Evolutionary conservation across 352 stramenopile species (phyloP).

Genomic region (Phytophthora sp.): DNA sequence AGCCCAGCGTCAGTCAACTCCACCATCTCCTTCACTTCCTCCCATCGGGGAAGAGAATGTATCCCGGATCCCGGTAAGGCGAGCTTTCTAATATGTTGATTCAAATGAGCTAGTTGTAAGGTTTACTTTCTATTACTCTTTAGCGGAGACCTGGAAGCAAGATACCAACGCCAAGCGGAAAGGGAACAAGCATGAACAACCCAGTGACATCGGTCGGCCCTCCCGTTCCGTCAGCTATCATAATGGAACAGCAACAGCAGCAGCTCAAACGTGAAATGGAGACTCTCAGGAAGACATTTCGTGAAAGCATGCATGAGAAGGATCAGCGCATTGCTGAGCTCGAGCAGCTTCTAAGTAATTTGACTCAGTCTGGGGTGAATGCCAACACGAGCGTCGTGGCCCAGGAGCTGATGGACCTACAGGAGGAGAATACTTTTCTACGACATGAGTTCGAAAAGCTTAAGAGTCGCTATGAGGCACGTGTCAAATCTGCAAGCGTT

Average conservation of each 20-base stretch:
- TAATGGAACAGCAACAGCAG: constrained; percentile 28
- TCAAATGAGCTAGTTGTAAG: not conserved
- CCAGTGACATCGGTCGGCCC: not conserved
- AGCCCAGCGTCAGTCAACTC: not conserved
- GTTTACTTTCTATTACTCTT: not conserved
- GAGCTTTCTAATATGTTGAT: not conserved
- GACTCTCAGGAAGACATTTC: constrained; percentile 51
- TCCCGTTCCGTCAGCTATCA: constrained; percentile 12
- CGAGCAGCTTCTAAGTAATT: constrained; percentile 21
- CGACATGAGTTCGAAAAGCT: constrained; percentile 73
- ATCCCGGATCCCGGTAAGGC: constrained; percentile 46
- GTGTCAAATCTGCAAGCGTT: constrained; percentile 3
- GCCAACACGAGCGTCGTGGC: constrained; percentile 12
- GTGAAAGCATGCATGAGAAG: constrained; percentile 59
- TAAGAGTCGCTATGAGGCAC: constrained; percentile 63
- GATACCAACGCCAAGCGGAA: constrained; percentile 11
- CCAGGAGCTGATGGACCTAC: constrained; percentile 56
- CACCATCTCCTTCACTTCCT: constrained; percentile 15
- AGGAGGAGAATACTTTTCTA: constrained; percentile 74
- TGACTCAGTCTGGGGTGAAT: constrained; percentile 6
- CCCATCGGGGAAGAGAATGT: constrained; percentile 21
- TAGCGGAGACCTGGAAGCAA: constrained; percentile 37
- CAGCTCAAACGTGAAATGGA: constrained; percentile 45
- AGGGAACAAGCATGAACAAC: not conserved
- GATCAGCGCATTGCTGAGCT: constrained; percentile 66